Evolutionary conservation across 352 stramenopile genomes (phyloP).

Genomic region (Pythium aristosporum): DNA sequence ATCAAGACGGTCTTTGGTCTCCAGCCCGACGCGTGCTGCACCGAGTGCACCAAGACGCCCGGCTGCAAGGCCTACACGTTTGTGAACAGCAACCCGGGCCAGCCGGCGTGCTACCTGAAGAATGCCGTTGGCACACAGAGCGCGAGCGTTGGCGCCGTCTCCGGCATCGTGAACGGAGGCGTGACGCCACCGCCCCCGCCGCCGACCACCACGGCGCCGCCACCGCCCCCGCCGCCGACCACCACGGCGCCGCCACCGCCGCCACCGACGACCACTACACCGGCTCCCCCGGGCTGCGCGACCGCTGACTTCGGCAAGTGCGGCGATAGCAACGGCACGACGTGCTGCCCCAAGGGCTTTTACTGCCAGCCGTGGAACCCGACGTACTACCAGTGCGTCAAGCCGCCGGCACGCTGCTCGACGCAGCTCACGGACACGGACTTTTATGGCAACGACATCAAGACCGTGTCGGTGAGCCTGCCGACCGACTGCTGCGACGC

Average conservation of each 20-base stretch:
- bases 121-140: constrained; percentile 12
- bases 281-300: constrained; percentile 14
- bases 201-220: neutral
- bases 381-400: constrained; percentile 48
- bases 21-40: constrained; percentile 32
- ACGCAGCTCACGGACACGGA: constrained; percentile 41
- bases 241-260: neutral
- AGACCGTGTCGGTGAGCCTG: constrained; percentile 35
- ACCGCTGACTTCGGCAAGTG: constrained; percentile 22
- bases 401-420: constrained; percentile 33
- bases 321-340: constrained; percentile 21
- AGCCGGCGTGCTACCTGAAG: constrained; percentile 42
- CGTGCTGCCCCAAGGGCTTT: constrained; percentile 38
- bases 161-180: constrained; percentile 23
- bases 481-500: constrained; percentile 41
- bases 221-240: neutral
- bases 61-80: constrained; percentile 41
- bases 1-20: constrained; percentile 31
- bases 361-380: constrained; percentile 54
- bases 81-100: constrained; percentile 36
- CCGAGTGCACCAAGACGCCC: constrained; percentile 27
- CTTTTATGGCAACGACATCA: constrained; percentile 44
- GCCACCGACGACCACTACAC: neutral
- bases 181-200: neutral
- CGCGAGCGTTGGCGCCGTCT: constrained; percentile 26